Base-by-base conservation (phyloP, 352 stramenopile species). In the Aphanomyces invadans region DNA sequence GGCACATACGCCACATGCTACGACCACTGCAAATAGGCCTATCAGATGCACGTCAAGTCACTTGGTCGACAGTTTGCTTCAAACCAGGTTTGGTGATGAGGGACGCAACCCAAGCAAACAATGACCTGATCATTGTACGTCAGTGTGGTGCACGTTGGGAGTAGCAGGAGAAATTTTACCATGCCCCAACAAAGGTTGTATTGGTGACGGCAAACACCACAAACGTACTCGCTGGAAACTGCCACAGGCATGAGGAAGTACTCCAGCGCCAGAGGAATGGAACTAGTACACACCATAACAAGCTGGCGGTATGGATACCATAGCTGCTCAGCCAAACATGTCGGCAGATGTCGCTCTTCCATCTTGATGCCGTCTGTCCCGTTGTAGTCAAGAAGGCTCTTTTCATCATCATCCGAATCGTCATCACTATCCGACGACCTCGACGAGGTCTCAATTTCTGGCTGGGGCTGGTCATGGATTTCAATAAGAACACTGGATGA, bases 21-120 rank as follows among this genome's bases (percentile, higher is more conserved):
- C n/a, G 5, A 94, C 68, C 25, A 75, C n/a, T 10, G 88, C 55
- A 5, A 86, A 46, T 4, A 90, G 55, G 11, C 85, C 85, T 66
- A n/a, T n/a, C n/a, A 55, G 44, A 29, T 9, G 19, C 9, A 10
- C 26, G 42, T 66, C 23, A 55, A 61, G 7, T 11, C 26, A 12
- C 1, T 4, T 12, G 31, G n/a, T 33, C n/a, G 7, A 64, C 21
- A 12, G 36, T 64, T 17, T 15, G 25, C 21, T 15, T 52, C n/a
- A n/a, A n/a, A 66, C 59, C 59, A 17, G 59, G 59, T 21, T 28
- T n/a, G 5, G 59, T 66, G 39, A 66, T 54, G 10, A 66, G 12
- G 17, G 17, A 23, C 10, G 59, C 59, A 3, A 66, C 15, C 59
- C 32, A 66, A 3, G 36, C 59, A 15, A 66, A 39, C 19, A 55